Percentiles rank a stretch among this genome's conserved stretches.
Conservation (phyloP, 805 yeast genomes). For the Saturnispora diversa region DNA sequence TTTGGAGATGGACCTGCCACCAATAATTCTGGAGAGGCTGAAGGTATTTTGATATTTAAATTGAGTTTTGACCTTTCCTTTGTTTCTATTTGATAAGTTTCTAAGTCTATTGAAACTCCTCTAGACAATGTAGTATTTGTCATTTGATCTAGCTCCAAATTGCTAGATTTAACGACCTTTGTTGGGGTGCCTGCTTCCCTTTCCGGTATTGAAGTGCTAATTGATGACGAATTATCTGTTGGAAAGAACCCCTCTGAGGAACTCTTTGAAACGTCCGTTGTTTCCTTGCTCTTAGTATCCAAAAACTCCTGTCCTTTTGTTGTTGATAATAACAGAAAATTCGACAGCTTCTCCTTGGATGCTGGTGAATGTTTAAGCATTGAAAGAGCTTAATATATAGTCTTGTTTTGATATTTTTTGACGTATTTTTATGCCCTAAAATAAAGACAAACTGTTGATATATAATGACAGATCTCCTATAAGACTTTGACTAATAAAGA, state of each 20-base stretch:
- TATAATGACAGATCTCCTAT: no score
- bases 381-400: not conserved
- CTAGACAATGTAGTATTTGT: not conserved
- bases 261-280: slow-evolving; percentile 10
- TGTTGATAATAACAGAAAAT: not conserved
- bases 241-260: slow-evolving; percentile 14
- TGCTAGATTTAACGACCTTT: not conserved
- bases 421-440: no score
- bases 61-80: not conserved
- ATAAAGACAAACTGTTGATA: no score
- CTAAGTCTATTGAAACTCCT: slow-evolving; percentile 1
- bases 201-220: slow-evolving; percentile 5
- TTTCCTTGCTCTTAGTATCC: not conserved
- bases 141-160: not conserved
- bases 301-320: not conserved
- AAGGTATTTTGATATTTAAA: not conserved
- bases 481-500: no score
- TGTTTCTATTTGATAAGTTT: slow-evolving; percentile 3
- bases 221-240: slow-evolving; percentile 9
- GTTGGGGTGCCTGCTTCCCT: not conserved
- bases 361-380: slow-evolving; percentile 6
- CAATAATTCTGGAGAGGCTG: not conserved
- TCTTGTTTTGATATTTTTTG: not conserved
- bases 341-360: not conserved
- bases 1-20: not conserved